Base-by-base conservation (phyloP, 1,284 basidiomycete species). In the Trametes sp. region DNA sequence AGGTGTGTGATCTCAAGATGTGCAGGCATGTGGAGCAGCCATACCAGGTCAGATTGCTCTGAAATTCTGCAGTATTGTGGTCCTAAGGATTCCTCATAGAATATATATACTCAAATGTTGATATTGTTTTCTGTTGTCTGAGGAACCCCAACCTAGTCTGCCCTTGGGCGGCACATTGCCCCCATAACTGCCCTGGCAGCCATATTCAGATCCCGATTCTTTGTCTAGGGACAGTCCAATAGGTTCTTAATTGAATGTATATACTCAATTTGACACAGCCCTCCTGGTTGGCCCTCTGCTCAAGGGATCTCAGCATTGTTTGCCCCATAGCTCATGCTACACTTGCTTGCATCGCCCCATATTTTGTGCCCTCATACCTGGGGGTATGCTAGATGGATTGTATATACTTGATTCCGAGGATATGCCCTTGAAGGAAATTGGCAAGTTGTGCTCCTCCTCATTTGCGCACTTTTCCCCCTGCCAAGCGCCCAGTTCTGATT, bases 281-380 rank as follows among this genome's bases (percentile, higher is more conserved):
- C 42, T 26, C 13, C 21, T 23, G 42, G 42, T 4, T 45, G n/a
- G 42, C 4, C 6, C 42, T 23, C 42, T 45, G 42, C 42, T 45
- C 42, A 45, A 45, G 42, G 42, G 21, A 23, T 23, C 14, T 26
- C n/a, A 7, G 23, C 21, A 45, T 23, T 45, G 42, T 45, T 45
- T 23, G 42, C 42, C 42, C 24, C 42, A 45, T 45, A 45, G 14
- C 42, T 45, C 42, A 45, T 45, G 42, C 42, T 45, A 45, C 14
- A 23, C 14, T 26, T 16, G 24, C 24, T 26, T 14, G 2, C 42
- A 23, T 13, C 13, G 42, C 24, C 10, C 42, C 42, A 45, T 9
- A 45, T 45, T 21, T 16, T 45, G 13, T 45, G 13, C n/a, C 42
- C 42, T 7, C n/a, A 23, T 26, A 23, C 24, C 42, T 23, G n/a